These are phyloP conservation scores for Candida pseudoviswanathii DNA, from an alignment of 1,139 yeast species.

Conservation along the genomic window DNA sequence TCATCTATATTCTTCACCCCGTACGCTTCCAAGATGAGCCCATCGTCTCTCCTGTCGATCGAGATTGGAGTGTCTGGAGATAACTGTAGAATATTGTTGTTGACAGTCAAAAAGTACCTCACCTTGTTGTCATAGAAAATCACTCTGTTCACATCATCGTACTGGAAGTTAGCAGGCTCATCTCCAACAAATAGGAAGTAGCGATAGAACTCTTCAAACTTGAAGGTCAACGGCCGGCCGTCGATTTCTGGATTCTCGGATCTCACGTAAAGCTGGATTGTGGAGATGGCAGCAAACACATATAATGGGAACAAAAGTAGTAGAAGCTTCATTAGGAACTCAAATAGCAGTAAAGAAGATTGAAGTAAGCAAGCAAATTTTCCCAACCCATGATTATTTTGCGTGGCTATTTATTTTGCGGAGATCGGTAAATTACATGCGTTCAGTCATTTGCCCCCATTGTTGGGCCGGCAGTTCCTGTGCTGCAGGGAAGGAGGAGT, in stretches of 20 bases:
- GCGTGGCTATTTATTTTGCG: not conserved
- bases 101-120: slow-evolving; percentile 3
- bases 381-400: too few relatives aligned
- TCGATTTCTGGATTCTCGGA: slow-evolving; percentile 2
- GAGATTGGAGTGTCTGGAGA: slow-evolving; percentile 2
- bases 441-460: too few relatives aligned
- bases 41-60: slow-evolving; percentile 1
- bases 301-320: slow-evolving; percentile 5
- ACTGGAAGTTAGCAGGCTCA: not conserved
- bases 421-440: not conserved
- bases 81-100: slow-evolving; percentile 7
- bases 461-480: not conserved
- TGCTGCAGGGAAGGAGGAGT: not conserved
- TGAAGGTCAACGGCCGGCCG: not conserved
- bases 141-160: slow-evolving; percentile 3
- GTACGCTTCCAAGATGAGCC: slow-evolving; percentile 2
- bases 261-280: not conserved
- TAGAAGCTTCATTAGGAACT: slow-evolving; percentile 1
- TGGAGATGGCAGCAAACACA: slow-evolving; percentile 1
- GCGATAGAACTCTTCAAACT: not conserved
- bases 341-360: too few relatives aligned
- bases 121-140: slow-evolving; percentile 6
- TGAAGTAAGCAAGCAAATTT: not conserved
- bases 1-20: not conserved
- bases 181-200: slow-evolving; percentile 2